Evolutionary conservation across 2,329 filamentous ascomycete genomes (phyloP), one percentile per base, ranked within the genome.

Genomic region (Cyphellophora europaea): DNA sequence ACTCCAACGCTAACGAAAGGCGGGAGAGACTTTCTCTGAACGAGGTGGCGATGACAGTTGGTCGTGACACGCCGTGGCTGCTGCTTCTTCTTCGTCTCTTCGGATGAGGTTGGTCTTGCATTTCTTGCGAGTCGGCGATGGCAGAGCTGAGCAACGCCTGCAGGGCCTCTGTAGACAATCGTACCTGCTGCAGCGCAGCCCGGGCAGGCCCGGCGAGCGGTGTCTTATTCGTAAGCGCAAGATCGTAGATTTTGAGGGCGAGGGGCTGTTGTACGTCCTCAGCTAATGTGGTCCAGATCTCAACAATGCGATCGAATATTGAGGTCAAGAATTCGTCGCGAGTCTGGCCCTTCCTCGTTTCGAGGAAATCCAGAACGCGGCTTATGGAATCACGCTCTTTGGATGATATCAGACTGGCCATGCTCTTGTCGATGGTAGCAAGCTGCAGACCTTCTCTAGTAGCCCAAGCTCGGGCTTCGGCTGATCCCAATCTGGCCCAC

Each of bases 21-120:
- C 43, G 36, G 27, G 39, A 31, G 6, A 48, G 18, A 56, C 31
- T 38, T 30, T 43, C 39, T 11, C 39, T 41, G 16, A 8, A 27
- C 5, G 34, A 27, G 21, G 21, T n/a, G 4, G 23, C 25, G 11
- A 29, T 21, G 5, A 32, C 11, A 6, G n/a, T 11, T 32, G 5
- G 14, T 5, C 8, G 8, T 8, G 13, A 32, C 5, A 8, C 21
- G 13, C 83, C 81, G 36, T 80, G 76, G 8, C 30, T 19, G 58
- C 83, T 93, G 1, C 77, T 85, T 37, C 86, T 74, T 51, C 86
- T 77, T 43, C 85, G 72, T 65, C 93, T 94, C 44, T 79, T 79
- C 2, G 82, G 72, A 6, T 82, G 80, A 10, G 78, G 74, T 37
- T 79, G 77, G 30, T 77, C 78, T 27, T 80, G 77, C 58, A 88